phyloP scores from a whole-genome alignment of 2,329 filamentous ascomycete genomes.

The Clarireedia homoeocarpa region DNA sequence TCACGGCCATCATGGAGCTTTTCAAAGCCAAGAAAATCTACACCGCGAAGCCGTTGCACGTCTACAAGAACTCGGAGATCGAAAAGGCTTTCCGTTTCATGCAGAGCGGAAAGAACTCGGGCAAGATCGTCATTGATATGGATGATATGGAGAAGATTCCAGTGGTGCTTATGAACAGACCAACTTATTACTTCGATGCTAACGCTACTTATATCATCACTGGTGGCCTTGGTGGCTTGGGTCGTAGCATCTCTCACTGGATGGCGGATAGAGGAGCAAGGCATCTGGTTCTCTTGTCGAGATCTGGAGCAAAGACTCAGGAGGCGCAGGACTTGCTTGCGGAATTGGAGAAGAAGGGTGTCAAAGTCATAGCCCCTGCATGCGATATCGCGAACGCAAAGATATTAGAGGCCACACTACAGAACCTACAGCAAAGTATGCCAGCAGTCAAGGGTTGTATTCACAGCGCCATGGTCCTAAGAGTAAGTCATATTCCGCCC shows the following conservation, averaged over 20 bases:
- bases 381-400: conserved; percentile 41
- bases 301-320: conserved; percentile 12
- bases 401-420: not conserved
- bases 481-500: not conserved
- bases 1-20: not conserved
- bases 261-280: conserved; percentile 20
- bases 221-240: conserved; percentile 27
- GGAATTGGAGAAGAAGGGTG: conserved; percentile 25
- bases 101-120: conserved; percentile 14
- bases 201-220: conserved; percentile 22
- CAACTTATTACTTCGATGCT: conserved; percentile 10
- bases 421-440: conserved; percentile 1
- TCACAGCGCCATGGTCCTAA: conserved; percentile 39
- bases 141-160: conserved; percentile 35
- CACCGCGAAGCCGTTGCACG: not conserved
- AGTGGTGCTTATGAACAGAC: conserved; percentile 14
- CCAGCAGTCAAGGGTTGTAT: conserved; percentile 35
- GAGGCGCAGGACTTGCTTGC: conserved; percentile 7
- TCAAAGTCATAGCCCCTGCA: conserved; percentile 35
- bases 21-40: not conserved
- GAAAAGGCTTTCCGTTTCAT: conserved; percentile 14
- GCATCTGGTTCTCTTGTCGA: conserved; percentile 26
- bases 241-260: conserved; percentile 17
- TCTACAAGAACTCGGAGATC: conserved; percentile 12
- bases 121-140: conserved; percentile 28